Base-by-base conservation (phyloP, 2,329 filamentous ascomycete genomes). In the Stemphylium beticola region DNA sequence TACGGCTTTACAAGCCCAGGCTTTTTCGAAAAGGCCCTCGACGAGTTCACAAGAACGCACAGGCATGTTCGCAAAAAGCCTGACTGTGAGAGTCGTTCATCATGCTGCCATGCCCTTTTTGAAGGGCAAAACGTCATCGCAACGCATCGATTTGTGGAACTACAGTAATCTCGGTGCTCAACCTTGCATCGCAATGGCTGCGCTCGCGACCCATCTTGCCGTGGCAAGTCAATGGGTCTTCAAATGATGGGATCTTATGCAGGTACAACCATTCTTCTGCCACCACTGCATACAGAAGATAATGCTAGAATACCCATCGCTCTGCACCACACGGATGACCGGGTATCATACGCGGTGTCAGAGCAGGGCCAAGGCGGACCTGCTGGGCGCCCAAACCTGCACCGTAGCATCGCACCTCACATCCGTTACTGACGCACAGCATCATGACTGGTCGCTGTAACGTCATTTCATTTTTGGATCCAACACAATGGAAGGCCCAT, bases 351-450 rank as follows among this genome's bases (percentile, higher is more conserved):
- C 22, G 22, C 22, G 22, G 22, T 24, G 22, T 24, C 22, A 24
- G 8, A 53, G 36, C 36, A 53, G n/a, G 32, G 43, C 29, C 18
- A 50, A 50, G 11, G 31, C 32, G 11, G 36, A 31, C 36, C 33
- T 40, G 37, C 33, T 36, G n/a, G 15, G 24, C 43, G 49, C 49
- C 43, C 36, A 22, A 48, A 36, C 31, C 31, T 40, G 18, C 49
- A 38, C 36, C 43, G 17, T 48, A 39, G 49, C 31, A 36, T 53
- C 32, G 15, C 8, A 15, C 22, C 15, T 38, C n/a, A 37, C 32
- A 32, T 22, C 31, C 31, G 45, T 36, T 32, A 49, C 37, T 38
- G 38, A 17, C 18, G 17, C 34, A 17, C 31, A 36, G 42, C 31
- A 11, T 45, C 10, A 12, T 24, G 15, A 38, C 44, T 47, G 33